Base-by-base conservation (phyloP, 208 protist species). In the Acanthamoeba royreba region DNA sequence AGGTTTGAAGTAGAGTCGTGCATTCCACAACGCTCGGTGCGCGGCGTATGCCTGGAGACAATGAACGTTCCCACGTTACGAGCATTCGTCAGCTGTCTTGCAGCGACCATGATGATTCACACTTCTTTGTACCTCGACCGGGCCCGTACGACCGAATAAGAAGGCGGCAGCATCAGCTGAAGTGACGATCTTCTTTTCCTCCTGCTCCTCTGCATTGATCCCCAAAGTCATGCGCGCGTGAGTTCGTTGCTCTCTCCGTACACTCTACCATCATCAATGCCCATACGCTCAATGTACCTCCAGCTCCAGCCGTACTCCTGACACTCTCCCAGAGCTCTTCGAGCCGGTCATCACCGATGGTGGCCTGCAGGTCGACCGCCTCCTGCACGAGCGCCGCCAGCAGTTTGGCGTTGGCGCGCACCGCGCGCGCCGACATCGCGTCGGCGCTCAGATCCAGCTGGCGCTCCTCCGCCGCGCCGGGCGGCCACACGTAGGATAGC, bases 401-500 rank as follows among this genome's bases (percentile, higher is more conserved):
- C 43, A 40, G 74, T 17, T 52, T 85, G 74, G 74, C 74, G 33
- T 85, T 85, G 74, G n/a, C n/a, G 31, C 74, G 74, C 43, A 85
- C 74, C 43, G 74, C 74, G 11, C 53, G 74, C 25, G 74, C 43
- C 2, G 43, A 55, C 43, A 85, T 85, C 43, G 43, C 74, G 5
- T 85, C 74, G 25, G 13, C 43, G n/a, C n/a, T n/a, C 43, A 85
- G 74, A 0, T 53, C 43, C 43, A 85, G 74, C 25, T 85, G n/a
- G 11, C 7, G 13, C 55, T 66, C 25, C 55, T 66, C 11, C 35
- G 38, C 11, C 19, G n/a, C 42, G n/a, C n/a, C n/a, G n/a, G n/a
- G n/a, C 4, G 74, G 74, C 74, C 74, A 85, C 43, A 85, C 74
- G 43, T 55, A 85, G 74, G 74, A 85, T 40, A 85, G 53, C 74